Percentiles rank a stretch among this genome's conserved stretches.
Conservation (phyloP, 352 stramenopile genomes). For the Globisporangium cystogenes region DNA sequence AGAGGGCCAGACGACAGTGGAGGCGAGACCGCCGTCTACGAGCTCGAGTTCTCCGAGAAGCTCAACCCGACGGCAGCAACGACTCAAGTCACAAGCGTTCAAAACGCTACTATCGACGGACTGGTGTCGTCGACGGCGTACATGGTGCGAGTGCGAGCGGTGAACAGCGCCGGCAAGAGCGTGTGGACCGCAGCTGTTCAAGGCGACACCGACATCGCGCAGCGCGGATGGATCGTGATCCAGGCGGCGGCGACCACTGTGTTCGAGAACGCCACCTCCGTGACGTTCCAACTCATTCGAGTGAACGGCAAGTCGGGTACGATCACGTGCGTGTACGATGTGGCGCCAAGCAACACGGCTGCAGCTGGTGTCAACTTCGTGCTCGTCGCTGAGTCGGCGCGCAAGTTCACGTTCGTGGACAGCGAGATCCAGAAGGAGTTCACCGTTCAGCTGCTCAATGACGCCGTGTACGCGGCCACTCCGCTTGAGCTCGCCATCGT, state of each 20-base stretch:
- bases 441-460: conserved; percentile 33
- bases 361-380: conserved; percentile 25
- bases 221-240: conserved; percentile 32
- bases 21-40: conserved; percentile 28
- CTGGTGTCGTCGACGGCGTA: conserved; percentile 35
- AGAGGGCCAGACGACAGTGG: conserved; percentile 29
- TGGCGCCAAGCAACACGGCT: conserved; percentile 17
- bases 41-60: conserved; percentile 21
- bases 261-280: conserved; percentile 30
- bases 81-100: background rate
- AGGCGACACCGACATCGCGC: conserved; percentile 35
- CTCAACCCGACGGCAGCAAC: background rate
- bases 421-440: conserved; percentile 29
- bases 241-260: conserved; percentile 15
- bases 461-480: conserved; percentile 24
- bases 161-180: conserved; percentile 34
- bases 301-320: conserved; percentile 38
- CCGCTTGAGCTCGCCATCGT: conserved; percentile 23
- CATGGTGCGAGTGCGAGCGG: conserved; percentile 21
- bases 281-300: conserved; percentile 32
- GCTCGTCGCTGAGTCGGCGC: conserved; percentile 11
- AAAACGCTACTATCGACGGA: conserved; percentile 14
- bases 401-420: conserved; percentile 30
- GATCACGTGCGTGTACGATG: conserved; percentile 32
- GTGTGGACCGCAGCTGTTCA: conserved; percentile 21